A percentile compares a stretch with the other conserved stretches of the same genome.
phyloP scores from a whole-genome alignment of 495 filamentous ascomycete genomes.

The Aspergillus cavernicola region DNA sequence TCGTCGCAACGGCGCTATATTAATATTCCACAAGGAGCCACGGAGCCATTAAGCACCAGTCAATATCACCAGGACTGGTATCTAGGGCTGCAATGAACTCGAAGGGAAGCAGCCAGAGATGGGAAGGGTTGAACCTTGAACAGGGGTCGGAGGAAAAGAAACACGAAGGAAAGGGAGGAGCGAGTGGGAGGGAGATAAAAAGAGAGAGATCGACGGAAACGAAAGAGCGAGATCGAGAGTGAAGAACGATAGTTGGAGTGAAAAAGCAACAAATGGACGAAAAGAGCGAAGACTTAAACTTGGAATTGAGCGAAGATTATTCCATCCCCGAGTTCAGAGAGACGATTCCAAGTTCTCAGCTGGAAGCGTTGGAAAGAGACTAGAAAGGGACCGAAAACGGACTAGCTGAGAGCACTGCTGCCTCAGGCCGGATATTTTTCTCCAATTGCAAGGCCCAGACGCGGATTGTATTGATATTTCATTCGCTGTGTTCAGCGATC shows the following conservation, averaged over 20 bases:
- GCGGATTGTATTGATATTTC: not conserved
- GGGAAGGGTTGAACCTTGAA: not conserved
- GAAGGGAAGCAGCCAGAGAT: slow-evolving; percentile 3
- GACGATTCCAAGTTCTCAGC: slow-evolving; percentile 2
- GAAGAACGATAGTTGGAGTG: slow-evolving; percentile 2
- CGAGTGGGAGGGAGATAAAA: slow-evolving; percentile 6
- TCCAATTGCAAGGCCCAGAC: slow-evolving; percentile 1
- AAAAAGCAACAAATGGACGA: slow-evolving; percentile 13
- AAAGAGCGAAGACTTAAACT: slow-evolving; percentile 11
- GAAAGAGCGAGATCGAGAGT: slow-evolving; percentile 11
- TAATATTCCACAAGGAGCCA: slow-evolving; percentile 14
- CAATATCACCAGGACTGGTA: slow-evolving; percentile 24
- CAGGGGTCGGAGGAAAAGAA: not conserved
- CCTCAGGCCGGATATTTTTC: not conserved
- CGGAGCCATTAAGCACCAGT: slow-evolving; percentile 26
- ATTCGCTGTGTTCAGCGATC: slow-evolving; percentile 8
- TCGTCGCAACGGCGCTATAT: slow-evolving; percentile 5
- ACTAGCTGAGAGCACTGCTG: not conserved
- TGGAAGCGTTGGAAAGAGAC: not conserved
- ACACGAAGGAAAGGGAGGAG: slow-evolving; percentile 6
- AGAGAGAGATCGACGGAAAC: slow-evolving; percentile 5
- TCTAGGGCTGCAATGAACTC: slow-evolving; percentile 16
- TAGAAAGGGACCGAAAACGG: no score
- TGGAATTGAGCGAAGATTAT: not conserved
- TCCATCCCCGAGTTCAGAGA: slow-evolving; percentile 5